phyloP scores from a whole-genome alignment of 371 early-diverging fungal genomes.

The Lichtheimia ramosa region DNA sequence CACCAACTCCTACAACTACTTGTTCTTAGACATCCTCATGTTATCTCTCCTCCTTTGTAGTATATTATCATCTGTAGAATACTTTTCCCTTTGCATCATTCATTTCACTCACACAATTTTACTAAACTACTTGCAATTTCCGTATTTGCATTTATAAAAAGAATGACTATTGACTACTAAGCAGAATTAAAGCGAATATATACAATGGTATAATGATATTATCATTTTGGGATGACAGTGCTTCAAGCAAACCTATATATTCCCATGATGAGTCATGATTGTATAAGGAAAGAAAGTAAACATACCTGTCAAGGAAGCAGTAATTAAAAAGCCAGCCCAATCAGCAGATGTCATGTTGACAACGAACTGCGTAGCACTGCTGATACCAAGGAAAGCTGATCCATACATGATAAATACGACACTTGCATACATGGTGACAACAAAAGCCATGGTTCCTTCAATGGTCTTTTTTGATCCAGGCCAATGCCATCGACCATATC shows the following conservation, averaged over 20 bases:
- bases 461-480: conserved; percentile 73
- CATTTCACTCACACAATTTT: too few relatives aligned
- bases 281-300: too few relatives aligned
- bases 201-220: conserved; percentile 75
- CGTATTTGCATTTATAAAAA: too few relatives aligned
- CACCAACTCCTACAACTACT: not conserved
- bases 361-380: conserved; percentile 19
- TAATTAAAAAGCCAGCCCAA: conserved; percentile 22
- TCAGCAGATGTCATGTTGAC: conserved; percentile 21
- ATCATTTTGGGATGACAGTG: conserved; percentile 74
- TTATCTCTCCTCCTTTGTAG: not conserved
- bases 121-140: too few relatives aligned
- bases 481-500: conserved; percentile 74
- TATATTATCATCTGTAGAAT: too few relatives aligned
- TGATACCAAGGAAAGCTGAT: conserved; percentile 24
- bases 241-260: conserved; percentile 59
- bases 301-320: conserved; percentile 42
- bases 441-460: conserved; percentile 87
- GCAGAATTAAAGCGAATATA: conserved; percentile 57
- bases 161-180: not conserved
- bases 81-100: too few relatives aligned
- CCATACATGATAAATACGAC: conserved; percentile 35
- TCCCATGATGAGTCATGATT: not conserved
- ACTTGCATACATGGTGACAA: conserved; percentile 57
- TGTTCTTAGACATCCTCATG: not conserved